These are phyloP conservation scores for Klebsormidium nitens DNA, from an alignment of 139 green algal genomes.

Conservation along the genomic window DNA sequence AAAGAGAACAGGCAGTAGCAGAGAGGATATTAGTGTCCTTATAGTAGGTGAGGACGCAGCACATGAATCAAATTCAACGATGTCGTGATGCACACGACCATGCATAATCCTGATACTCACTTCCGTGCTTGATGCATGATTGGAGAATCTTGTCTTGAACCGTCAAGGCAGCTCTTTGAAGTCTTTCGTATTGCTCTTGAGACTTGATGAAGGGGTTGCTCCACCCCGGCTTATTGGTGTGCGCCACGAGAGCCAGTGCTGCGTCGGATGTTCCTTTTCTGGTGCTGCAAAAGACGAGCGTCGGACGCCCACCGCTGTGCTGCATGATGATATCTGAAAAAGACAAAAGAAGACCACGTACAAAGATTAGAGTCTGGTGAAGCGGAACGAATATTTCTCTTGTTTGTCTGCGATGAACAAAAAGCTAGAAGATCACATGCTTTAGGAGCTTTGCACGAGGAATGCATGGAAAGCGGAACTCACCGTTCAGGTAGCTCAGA, in stretches of 20 bases:
- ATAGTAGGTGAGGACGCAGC: too few relatives aligned
- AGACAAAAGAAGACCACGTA: neutral
- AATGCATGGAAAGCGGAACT: neutral
- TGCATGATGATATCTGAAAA: conserved; percentile 63
- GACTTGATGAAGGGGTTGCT: conserved; percentile 26
- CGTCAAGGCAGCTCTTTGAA: conserved; percentile 10
- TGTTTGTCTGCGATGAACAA: neutral
- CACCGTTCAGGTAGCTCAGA: neutral
- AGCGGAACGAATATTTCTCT: neutral
- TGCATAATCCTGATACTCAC: too few relatives aligned
- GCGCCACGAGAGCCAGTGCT: conserved; percentile 49
- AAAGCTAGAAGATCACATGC: neutral
- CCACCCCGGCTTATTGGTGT: conserved; percentile 6
- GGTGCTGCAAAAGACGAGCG: conserved; percentile 89
- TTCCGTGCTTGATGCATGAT: conserved; percentile 24
- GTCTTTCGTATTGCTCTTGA: conserved; percentile 29
- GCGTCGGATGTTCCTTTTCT: conserved; percentile 71
- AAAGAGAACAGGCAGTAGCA: too few relatives aligned
- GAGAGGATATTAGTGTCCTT: too few relatives aligned
- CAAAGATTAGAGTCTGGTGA: neutral
- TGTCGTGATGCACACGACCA: too few relatives aligned
- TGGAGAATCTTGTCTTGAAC: conserved; percentile 24
- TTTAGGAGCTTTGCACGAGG: neutral
- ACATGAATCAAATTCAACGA: too few relatives aligned
- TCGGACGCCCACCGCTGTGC: conserved; percentile 62